A percentile compares a stretch with the other conserved stretches of the same genome.
Evolutionary conservation across 2,329 filamentous ascomycete species (phyloP).

Genomic region (Periconia digitata): DNA sequence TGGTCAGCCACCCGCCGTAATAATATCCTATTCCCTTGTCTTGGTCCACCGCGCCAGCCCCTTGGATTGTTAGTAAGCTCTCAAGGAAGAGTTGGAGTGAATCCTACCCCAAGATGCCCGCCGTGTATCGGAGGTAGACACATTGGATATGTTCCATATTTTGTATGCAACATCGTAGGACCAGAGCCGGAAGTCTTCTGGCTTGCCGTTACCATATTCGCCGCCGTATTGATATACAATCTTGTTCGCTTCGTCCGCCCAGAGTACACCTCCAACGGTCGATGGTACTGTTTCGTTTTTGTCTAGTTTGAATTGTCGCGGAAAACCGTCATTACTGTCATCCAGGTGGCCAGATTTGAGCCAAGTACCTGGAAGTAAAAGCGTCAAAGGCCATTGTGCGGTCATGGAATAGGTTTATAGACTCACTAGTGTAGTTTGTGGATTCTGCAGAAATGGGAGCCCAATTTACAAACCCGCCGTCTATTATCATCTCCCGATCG

Average conservation of each 20-base stretch:
- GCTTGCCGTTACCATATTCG: slow-evolving; percentile 46
- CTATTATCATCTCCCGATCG: slow-evolving; percentile 59
- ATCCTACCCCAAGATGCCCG: slow-evolving; percentile 17
- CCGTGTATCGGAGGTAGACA: slow-evolving; percentile 3
- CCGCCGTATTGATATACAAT: slow-evolving; percentile 62
- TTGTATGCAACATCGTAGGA: slow-evolving; percentile 58
- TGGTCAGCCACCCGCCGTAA: slow-evolving; percentile 61
- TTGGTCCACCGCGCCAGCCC: slow-evolving; percentile 55
- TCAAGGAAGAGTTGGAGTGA: neutral
- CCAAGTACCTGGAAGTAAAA: slow-evolving; percentile 46
- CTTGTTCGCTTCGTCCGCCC: slow-evolving; percentile 62
- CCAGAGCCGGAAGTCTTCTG: slow-evolving; percentile 52
- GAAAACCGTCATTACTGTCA: slow-evolving; percentile 42
- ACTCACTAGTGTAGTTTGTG: slow-evolving; percentile 17
- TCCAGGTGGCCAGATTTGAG: slow-evolving; percentile 58
- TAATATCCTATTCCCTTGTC: slow-evolving; percentile 56
- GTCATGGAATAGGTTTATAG: no score
- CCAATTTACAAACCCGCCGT: slow-evolving; percentile 35
- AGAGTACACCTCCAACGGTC: slow-evolving; percentile 50
- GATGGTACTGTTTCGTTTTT: slow-evolving; percentile 59
- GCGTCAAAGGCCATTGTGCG: neutral
- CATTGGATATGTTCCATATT: slow-evolving; percentile 47
- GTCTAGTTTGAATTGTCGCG: slow-evolving; percentile 55
- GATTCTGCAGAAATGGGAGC: slow-evolving; percentile 8
- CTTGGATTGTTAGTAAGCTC: slow-evolving; percentile 24